Conservation (phyloP, 257 asterid species). For the Haberlea rhodopensis region DNA sequence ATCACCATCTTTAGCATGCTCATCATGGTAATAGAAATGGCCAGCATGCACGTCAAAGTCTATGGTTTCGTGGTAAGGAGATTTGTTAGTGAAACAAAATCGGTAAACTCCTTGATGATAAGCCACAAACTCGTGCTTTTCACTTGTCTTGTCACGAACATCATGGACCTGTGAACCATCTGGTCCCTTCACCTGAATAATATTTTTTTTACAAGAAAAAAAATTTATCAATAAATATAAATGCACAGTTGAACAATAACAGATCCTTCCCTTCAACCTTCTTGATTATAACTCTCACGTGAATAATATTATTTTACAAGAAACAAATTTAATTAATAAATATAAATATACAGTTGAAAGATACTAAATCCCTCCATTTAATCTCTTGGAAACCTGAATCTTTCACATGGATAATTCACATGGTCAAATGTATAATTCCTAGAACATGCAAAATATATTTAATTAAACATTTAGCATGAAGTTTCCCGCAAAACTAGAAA, state of each 20-base stretch:
- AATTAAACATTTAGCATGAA: not conserved
- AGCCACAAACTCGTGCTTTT: slow-evolving; percentile 78
- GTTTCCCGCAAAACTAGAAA: not conserved
- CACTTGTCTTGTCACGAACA: slow-evolving; percentile 76
- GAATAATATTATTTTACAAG: no score
- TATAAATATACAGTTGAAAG: no score
- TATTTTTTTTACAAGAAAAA: not conserved
- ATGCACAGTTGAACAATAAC: not conserved
- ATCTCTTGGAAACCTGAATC: no score
- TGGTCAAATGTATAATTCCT: not conserved
- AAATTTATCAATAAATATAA: no score
- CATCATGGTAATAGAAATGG: slow-evolving; percentile 68
- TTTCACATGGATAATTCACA: not conserved
- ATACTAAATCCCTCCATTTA: no score
- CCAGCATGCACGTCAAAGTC: slow-evolving; percentile 92
- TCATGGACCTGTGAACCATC: slow-evolving; percentile 81
- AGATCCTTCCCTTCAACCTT: not conserved
- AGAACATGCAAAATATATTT: no score
- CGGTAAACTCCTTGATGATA: slow-evolving; percentile 75
- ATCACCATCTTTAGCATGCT: slow-evolving; percentile 94
- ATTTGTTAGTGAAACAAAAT: slow-evolving; percentile 92
- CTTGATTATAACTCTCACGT: no score
- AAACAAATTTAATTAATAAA: no score
- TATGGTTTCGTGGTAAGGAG: slow-evolving; percentile 89
- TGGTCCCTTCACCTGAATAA: slow-evolving; percentile 88